These are phyloP conservation scores for Phlyctochytrium bullatum DNA, from an alignment of 192 early-diverging fungal species.

Conservation along the genomic window DNA sequence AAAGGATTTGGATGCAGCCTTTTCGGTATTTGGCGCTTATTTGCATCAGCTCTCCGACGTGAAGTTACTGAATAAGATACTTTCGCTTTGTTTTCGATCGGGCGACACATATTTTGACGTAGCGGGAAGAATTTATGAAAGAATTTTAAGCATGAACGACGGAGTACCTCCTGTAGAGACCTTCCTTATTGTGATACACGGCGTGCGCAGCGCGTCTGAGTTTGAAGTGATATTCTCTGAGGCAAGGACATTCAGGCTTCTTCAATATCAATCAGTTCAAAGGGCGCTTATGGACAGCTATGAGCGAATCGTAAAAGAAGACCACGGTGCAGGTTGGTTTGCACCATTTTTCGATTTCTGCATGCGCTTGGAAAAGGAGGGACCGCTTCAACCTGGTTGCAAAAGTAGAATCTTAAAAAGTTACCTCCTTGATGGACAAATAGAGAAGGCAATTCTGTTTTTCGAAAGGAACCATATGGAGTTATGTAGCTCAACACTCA, in stretches of 20 bases:
- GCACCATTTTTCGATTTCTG: background rate
- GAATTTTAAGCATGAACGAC: background rate
- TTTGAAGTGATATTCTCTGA: background rate
- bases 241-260: background rate
- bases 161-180: background rate
- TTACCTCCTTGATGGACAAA: too few species aligned
- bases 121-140: background rate
- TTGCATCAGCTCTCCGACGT: too few species aligned
- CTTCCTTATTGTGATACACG: background rate
- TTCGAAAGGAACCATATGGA: too few species aligned
- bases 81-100: background rate
- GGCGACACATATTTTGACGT: background rate
- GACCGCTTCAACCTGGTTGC: too few species aligned
- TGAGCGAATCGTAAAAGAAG: background rate
- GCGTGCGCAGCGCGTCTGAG: background rate
- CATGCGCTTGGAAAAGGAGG: background rate
- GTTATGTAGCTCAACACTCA: too few species aligned
- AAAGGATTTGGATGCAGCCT: too few species aligned
- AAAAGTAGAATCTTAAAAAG: too few species aligned
- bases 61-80: background rate
- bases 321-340: background rate
- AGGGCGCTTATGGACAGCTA: background rate
- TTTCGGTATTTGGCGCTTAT: too few species aligned
- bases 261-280: background rate
- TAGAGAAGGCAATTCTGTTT: too few species aligned